These are phyloP conservation scores for Juglanconis sp. DNA, from an alignment of 2,329 filamentous ascomycete genomes.

Conservation along the genomic window DNA sequence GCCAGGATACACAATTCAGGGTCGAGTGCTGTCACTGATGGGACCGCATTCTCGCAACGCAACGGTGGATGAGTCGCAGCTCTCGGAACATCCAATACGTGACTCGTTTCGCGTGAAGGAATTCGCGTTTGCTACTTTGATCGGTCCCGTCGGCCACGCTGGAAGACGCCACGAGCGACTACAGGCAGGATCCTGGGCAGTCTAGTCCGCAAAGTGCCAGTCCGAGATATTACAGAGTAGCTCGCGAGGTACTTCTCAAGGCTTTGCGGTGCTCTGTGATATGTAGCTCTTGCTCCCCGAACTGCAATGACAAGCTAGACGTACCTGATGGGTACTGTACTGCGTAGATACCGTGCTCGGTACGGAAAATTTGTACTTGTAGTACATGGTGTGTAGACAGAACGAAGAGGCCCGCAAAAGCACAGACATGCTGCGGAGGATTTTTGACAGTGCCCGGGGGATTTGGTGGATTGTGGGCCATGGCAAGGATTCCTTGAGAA, in stretches of 20 bases:
- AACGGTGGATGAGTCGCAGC: no score
- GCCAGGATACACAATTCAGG: no score
- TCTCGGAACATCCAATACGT: background rate
- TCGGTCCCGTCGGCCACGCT: background rate
- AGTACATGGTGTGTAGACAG: background rate
- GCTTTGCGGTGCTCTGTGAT: background rate
- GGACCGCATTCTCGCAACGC: no score
- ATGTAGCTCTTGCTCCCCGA: background rate
- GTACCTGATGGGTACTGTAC: background rate
- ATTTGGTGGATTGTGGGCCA: background rate
- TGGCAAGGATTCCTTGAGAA: slow-evolving; percentile 10
- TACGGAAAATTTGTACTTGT: background rate
- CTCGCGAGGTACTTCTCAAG: background rate
- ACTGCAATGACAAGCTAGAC: background rate
- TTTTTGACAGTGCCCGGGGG: slow-evolving; percentile 10
- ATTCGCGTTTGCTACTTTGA: background rate
- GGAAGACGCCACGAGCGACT: background rate
- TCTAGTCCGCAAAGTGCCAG: background rate
- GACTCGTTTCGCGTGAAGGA: slow-evolving; percentile 1
- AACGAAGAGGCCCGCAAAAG: background rate
- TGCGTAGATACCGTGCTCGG: background rate
- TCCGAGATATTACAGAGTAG: background rate
- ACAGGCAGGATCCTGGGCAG: slow-evolving; percentile 9
- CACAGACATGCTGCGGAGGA: slow-evolving; percentile 14
- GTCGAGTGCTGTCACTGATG: no score